A percentile compares a stretch with the other conserved stretches of the same genome.
Conservation (phyloP, 163 green algal species). For the Coccomyxa subellipsoidea region DNA sequence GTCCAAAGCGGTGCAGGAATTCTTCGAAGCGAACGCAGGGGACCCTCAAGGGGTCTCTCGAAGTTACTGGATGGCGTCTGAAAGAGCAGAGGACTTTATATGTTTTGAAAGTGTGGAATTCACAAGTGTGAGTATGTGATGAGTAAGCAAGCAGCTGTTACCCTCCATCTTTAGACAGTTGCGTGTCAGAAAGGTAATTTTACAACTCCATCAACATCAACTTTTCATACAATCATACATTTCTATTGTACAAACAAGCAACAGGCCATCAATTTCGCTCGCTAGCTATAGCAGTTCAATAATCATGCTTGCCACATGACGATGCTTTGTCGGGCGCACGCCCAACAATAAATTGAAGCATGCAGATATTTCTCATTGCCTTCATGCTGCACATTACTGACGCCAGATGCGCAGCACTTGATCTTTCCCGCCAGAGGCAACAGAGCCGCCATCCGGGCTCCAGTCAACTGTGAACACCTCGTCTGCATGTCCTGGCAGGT, state of each 20-base stretch:
- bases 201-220: too few species aligned
- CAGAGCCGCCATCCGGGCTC: constrained; percentile 82
- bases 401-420: constrained; percentile 93
- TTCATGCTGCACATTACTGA: constrained; percentile 62
- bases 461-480: constrained; percentile 98
- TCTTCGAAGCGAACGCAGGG: too few species aligned
- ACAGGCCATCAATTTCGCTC: too few species aligned
- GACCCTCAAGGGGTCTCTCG: too few species aligned
- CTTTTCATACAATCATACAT: too few species aligned
- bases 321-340: neutral
- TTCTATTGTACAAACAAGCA: too few species aligned
- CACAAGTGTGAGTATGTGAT: neutral
- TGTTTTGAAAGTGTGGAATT: too few species aligned
- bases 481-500: constrained; percentile 96
- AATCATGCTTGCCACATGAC: too few species aligned
- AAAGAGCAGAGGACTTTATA: neutral
- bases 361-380: neutral
- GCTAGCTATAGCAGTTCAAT: too few species aligned
- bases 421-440: constrained; percentile 95
- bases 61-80: too few species aligned
- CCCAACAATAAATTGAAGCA: neutral
- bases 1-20: too few species aligned
- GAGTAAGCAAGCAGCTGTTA: neutral
- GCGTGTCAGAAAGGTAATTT: neutral
- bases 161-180: neutral